Percentiles rank a stretch among this genome's conserved stretches.
phyloP scores from a whole-genome alignment of 805 yeast species.

The Zygosaccharomyces gambellarensis region DNA sequence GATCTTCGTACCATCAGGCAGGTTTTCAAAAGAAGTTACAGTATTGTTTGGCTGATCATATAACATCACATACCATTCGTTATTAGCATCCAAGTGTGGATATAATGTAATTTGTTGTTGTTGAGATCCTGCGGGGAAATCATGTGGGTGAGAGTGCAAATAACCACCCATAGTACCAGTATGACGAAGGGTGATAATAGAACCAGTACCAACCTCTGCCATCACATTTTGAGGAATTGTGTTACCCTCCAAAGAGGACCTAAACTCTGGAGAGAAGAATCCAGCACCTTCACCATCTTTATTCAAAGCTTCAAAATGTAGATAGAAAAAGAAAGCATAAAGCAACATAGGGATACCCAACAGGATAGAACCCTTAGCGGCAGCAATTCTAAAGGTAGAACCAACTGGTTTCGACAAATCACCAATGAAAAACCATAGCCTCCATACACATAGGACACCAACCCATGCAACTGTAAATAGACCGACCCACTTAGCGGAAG shows the following conservation, averaged over 20 bases:
- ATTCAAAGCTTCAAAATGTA: conserved; percentile 56
- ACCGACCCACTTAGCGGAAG: conserved; percentile 82
- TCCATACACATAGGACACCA: conserved; percentile 55
- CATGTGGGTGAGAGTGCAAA: conserved; percentile 71
- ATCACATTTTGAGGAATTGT: conserved; percentile 52
- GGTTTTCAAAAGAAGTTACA: conserved; percentile 54
- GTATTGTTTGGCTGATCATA: conserved; percentile 52
- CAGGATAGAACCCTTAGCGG: conserved; percentile 48
- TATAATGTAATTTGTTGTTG: conserved; percentile 81
- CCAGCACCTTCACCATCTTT: conserved; percentile 69
- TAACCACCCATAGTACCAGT: conserved; percentile 71
- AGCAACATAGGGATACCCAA: conserved; percentile 55
- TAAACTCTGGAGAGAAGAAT: conserved; percentile 68
- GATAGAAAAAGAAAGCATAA: conserved; percentile 53
- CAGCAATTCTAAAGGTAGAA: conserved; percentile 43
- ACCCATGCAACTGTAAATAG: conserved; percentile 76
- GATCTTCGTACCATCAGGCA: conserved; percentile 64
- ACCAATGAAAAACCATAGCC: conserved; percentile 68
- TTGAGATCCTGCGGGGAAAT: conserved; percentile 72
- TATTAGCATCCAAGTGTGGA: conserved; percentile 72
- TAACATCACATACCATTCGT: conserved; percentile 66
- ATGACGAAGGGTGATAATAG: conserved; percentile 63
- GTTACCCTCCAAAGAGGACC: conserved; percentile 57
- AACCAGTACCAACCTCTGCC: conserved; percentile 71
- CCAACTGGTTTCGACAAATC: conserved; percentile 52